Conservation (phyloP, 2,329 filamentous ascomycete species). For the Penicillium sp. region DNA sequence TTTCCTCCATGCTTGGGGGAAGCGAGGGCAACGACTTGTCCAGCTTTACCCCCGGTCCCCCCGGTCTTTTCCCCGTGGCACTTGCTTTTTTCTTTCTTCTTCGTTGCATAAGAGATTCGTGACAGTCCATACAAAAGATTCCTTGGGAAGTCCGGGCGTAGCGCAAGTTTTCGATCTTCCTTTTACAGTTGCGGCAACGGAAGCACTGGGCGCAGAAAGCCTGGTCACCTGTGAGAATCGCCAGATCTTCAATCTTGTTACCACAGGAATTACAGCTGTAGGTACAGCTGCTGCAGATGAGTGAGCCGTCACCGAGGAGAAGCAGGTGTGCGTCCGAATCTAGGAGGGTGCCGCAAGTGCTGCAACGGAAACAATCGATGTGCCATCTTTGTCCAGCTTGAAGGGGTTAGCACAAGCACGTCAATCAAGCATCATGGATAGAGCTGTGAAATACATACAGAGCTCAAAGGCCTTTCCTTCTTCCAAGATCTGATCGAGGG, state of each 20-base stretch:
- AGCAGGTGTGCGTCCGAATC: conserved; percentile 98
- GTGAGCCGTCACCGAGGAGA: conserved; percentile 92
- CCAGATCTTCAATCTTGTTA: conserved; percentile 97
- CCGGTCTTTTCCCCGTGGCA: conserved; percentile 42
- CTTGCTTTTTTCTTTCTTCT: conserved; percentile 83
- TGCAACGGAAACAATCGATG: conserved; percentile 97
- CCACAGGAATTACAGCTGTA: conserved; percentile 97
- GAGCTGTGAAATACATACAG: conserved; percentile 61
- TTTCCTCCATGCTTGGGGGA: conserved; percentile 72
- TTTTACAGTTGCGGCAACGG: conserved; percentile 96
- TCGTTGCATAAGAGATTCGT: conserved; percentile 93
- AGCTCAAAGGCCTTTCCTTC: conserved; percentile 98
- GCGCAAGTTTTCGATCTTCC: conserved; percentile 96
- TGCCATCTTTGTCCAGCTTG: conserved; percentile 96
- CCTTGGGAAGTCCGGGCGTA: conserved; percentile 98
- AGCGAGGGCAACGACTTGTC: conserved; percentile 94
- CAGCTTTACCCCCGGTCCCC: conserved; percentile 65
- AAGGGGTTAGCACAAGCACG: conserved; percentile 34
- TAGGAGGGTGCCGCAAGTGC: conserved; percentile 91
- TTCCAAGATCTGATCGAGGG: conserved; percentile 76
- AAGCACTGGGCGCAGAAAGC: conserved; percentile 98
- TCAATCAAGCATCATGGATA: conserved; percentile 5
- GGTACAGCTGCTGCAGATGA: conserved; percentile 99
- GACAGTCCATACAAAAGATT: conserved; percentile 99
- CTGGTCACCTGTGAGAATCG: conserved; percentile 96